Evolutionary conservation across 1,139 yeast species (phyloP).

Genomic region (Kluyveromyces marxianus): DNA sequence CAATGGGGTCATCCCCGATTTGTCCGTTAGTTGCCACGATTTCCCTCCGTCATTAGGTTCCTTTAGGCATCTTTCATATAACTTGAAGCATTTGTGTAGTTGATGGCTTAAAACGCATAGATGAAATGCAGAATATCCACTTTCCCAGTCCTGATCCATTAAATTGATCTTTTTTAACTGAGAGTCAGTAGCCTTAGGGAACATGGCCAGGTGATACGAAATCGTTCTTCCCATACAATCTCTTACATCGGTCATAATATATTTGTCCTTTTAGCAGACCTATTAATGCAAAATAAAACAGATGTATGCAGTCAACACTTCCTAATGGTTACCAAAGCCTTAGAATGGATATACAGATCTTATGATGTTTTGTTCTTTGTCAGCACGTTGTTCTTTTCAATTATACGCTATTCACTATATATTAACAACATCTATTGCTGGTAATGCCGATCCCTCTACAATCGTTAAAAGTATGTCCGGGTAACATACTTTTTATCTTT

Average conservation of each 20-base stretch:
- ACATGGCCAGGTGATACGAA: conserved; percentile 2
- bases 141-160: conserved; percentile 55
- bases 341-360: no score
- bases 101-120: conserved; percentile 20
- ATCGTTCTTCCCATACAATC: conserved; percentile 6
- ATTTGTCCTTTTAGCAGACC: neutral
- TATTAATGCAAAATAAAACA: neutral
- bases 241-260: conserved; percentile 6
- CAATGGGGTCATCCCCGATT: conserved; percentile 58
- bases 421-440: no score
- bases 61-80: conserved; percentile 33
- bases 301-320: no score
- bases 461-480: no score
- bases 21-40: conserved; percentile 47
- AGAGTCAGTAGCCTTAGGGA: neutral
- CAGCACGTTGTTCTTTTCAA: no score
- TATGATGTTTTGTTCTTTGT: no score
- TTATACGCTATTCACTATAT: no score
- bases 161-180: conserved; percentile 43
- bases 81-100: conserved; percentile 32
- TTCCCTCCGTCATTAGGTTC: neutral
- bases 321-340: no score
- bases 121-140: conserved; percentile 80
- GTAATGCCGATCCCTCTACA: no score
- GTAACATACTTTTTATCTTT: no score